These are phyloP conservation scores for Monilinia laxa DNA, from an alignment of 2,329 filamentous ascomycete genomes.

Conservation along the genomic window DNA sequence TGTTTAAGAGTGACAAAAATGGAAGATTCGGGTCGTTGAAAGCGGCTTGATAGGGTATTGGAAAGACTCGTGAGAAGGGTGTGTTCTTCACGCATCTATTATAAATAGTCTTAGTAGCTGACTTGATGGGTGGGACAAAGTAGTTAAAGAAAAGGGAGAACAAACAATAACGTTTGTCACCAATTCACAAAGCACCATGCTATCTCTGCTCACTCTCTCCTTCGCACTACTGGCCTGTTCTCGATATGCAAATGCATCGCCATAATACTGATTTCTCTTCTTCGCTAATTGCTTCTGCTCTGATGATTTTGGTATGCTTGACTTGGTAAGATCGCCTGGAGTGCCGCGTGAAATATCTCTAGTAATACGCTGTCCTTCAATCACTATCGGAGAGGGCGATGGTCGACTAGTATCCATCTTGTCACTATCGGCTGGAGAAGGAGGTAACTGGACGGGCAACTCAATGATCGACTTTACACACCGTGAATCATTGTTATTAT, in stretches of 20 bases:
- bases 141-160: constrained; percentile 21
- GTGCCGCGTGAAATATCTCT: constrained; percentile 37
- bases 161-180: constrained; percentile 63
- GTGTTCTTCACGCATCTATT: constrained; percentile 71
- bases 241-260: constrained; percentile 40
- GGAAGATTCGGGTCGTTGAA: constrained; percentile 69
- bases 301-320: constrained; percentile 35
- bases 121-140: constrained; percentile 29
- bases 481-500: constrained; percentile 1
- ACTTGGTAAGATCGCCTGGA: constrained; percentile 36
- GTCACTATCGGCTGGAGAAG: constrained; percentile 36
- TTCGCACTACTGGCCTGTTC: constrained; percentile 36
- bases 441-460: constrained; percentile 30
- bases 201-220: constrained; percentile 38
- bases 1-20: constrained; percentile 77
- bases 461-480: constrained; percentile 18
- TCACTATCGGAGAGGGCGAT: constrained; percentile 20
- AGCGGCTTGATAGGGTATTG: constrained; percentile 70
- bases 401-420: constrained; percentile 29
- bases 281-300: constrained; percentile 36
- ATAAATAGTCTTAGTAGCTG: constrained; percentile 24
- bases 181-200: constrained; percentile 61
- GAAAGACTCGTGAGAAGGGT: constrained; percentile 73
- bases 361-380: constrained; percentile 33
- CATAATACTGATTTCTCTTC: constrained; percentile 40